Evolutionary conservation across 345 rosid genomes (phyloP).

Genomic region (Euphorbia lathyris): DNA sequence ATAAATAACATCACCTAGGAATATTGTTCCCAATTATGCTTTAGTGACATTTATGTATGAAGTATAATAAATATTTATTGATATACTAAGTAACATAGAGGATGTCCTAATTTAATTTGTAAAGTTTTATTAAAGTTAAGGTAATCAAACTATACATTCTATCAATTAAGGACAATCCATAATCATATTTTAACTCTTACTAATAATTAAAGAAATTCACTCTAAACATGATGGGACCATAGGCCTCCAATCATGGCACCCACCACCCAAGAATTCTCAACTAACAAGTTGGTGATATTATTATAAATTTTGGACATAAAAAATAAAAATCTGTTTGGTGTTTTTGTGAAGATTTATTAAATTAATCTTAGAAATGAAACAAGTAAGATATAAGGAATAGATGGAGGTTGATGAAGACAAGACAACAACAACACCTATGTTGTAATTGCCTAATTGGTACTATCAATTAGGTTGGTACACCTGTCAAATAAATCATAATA

Average conservation of each 20-base stretch:
- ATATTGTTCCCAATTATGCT: no score
- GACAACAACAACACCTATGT: slow-evolving; percentile 9
- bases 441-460: background rate
- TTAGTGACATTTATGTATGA: no score
- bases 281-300: background rate
- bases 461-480: slow-evolving; percentile 13
- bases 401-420: slow-evolving; percentile 19
- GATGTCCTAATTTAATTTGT: no score
- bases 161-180: no score
- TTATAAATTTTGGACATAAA: background rate
- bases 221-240: no score
- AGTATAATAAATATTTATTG: no score
- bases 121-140: no score
- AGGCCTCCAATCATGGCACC: no score
- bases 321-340: background rate
- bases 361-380: slow-evolving; percentile 13
- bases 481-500: background rate
- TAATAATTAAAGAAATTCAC: background rate
- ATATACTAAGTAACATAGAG: no score
- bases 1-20: no score
- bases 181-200: no score
- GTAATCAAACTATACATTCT: background rate
- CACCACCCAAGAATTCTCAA: no score
- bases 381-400: background rate
- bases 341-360: background rate